phyloP scores from a whole-genome alignment of 805 yeast species.

The Alloascoidea hylecoeti region DNA sequence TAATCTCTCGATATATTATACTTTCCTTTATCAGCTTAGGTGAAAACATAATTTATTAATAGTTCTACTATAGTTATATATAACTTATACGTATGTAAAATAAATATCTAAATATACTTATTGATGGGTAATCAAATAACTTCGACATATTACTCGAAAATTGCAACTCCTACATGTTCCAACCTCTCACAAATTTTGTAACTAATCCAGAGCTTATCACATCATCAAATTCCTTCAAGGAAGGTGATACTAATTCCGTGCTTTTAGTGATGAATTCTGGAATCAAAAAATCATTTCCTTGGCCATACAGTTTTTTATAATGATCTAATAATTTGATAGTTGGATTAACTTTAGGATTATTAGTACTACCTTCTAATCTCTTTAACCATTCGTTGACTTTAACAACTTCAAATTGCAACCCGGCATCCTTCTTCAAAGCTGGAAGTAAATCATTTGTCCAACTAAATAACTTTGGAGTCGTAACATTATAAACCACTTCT shows the following conservation, averaged over 20 bases:
- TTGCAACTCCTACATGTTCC: no score
- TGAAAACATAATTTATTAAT: no score
- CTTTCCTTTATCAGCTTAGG: no score
- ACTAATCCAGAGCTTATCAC: constrained; percentile 5
- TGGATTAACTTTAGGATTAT: constrained; percentile 8
- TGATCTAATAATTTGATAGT: constrained; percentile 5
- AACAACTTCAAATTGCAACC: constrained; percentile 4
- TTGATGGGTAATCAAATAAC: no score
- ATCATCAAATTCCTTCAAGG: constrained; percentile 4
- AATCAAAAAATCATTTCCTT: constrained; percentile 6
- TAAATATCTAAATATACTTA: no score
- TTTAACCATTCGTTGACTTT: constrained; percentile 5
- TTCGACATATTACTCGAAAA: no score
- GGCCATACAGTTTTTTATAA: constrained; percentile 6
- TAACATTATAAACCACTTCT: constrained; percentile 5
- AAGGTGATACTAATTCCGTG: constrained; percentile 2
- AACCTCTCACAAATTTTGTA: constrained; percentile 5
- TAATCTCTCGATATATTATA: no score
- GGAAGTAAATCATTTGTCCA: constrained; percentile 8
- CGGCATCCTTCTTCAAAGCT: constrained; percentile 3
- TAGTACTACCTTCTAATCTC: constrained; percentile 3
- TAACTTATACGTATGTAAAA: no score
- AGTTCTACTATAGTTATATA: no score
- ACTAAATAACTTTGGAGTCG: constrained; percentile 5
- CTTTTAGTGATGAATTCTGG: constrained; percentile 3